Percentiles rank a stretch among this genome's conserved stretches.
Evolutionary conservation across 257 asterid genomes (phyloP).

Genomic region (Echium plantagineum): DNA sequence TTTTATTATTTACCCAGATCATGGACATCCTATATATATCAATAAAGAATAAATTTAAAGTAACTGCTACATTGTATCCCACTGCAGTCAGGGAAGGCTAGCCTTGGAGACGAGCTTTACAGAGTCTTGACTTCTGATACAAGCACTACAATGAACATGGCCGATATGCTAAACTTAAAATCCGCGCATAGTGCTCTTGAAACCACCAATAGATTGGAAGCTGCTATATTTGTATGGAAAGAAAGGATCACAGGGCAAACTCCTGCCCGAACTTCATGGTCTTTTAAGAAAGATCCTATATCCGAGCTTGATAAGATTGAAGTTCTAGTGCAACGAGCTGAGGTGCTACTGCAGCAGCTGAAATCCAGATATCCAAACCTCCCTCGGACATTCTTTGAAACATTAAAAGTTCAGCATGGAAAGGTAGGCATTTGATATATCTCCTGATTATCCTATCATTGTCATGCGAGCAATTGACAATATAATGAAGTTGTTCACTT

Average conservation of each 20-base stretch:
- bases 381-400: slow-evolving; percentile 78
- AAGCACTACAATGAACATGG: slow-evolving; percentile 36
- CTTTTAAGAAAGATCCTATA: slow-evolving; percentile 57
- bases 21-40: background rate
- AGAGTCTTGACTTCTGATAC: slow-evolving; percentile 41
- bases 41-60: background rate
- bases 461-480: too few species aligned
- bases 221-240: slow-evolving; percentile 68
- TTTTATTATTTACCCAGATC: background rate
- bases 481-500: too few species aligned
- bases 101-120: slow-evolving; percentile 73
- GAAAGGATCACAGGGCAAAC: slow-evolving; percentile 46
- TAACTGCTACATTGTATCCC: background rate
- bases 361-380: slow-evolving; percentile 62
- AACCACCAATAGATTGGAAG: slow-evolving; percentile 62
- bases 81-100: slow-evolving; percentile 64
- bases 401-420: slow-evolving; percentile 61
- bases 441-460: background rate
- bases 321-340: slow-evolving; percentile 35
- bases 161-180: slow-evolving; percentile 40
- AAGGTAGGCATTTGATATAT: slow-evolving; percentile 33
- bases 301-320: slow-evolving; percentile 54
- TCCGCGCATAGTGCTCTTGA: slow-evolving; percentile 72
- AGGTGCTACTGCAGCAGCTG: slow-evolving; percentile 45
- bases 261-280: slow-evolving; percentile 74